Conservation (phyloP, 1,284 basidiomycete genomes). For the Sporisorium scitamineum region DNA sequence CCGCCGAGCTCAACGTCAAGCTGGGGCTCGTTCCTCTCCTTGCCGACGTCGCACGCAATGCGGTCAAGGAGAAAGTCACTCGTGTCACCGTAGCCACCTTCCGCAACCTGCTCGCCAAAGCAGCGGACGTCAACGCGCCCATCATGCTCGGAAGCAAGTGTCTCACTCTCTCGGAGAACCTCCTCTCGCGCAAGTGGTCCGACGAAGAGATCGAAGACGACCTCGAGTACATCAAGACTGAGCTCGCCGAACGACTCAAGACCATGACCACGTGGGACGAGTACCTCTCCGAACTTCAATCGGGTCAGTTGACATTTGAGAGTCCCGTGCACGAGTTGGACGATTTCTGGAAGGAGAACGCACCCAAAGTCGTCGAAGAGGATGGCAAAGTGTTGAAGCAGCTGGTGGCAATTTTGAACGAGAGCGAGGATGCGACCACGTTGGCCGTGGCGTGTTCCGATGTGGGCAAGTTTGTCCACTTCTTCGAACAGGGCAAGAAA, state of each 20-base stretch:
- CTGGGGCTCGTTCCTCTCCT: constrained; percentile 90
- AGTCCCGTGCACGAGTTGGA: constrained; percentile 91
- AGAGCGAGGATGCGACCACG: constrained; percentile 51
- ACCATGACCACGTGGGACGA: constrained; percentile 95
- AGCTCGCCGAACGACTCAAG: constrained; percentile 83
- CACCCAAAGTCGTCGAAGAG: constrained; percentile 84
- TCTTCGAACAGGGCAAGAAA: constrained; percentile 63
- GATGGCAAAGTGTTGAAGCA: constrained; percentile 90
- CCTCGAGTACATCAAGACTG: constrained; percentile 83
- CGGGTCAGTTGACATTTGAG: constrained; percentile 91
- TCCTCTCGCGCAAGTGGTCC: constrained; percentile 87
- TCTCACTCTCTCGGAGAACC: constrained; percentile 85
- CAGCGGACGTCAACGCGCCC: constrained; percentile 84
- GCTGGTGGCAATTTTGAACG: constrained; percentile 76
- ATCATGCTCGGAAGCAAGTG: constrained; percentile 91
- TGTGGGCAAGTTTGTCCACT: constrained; percentile 62
- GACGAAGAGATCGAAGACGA: constrained; percentile 92
- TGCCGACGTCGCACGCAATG: constrained; percentile 84
- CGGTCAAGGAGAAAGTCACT: constrained; percentile 97
- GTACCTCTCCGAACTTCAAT: constrained; percentile 88
- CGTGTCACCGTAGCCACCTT: constrained; percentile 94
- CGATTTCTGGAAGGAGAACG: constrained; percentile 98
- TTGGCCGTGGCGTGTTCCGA: constrained; percentile 65
- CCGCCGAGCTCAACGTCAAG: constrained; percentile 88
- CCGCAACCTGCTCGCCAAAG: constrained; percentile 82